phyloP scores from a whole-genome alignment of 2,329 filamentous ascomycete species.

The Alternaria sp. region DNA sequence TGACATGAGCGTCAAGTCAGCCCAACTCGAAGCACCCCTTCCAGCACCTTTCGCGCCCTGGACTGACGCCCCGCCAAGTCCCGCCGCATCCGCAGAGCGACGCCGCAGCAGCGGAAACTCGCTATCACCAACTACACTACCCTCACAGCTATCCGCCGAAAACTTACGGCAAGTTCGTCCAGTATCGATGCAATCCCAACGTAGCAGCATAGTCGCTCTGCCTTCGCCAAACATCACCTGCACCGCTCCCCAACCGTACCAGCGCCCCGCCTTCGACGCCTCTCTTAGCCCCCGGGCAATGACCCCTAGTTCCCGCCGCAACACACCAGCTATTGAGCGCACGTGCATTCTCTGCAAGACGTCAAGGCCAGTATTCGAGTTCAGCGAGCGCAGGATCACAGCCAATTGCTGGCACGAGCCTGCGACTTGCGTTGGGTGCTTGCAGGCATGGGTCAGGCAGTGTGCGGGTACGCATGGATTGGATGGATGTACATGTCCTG shows the following conservation, averaged over 20 bases:
- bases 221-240: slow-evolving; percentile 6
- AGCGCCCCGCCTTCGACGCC: not conserved
- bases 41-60: slow-evolving; percentile 33
- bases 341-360: slow-evolving; percentile 40
- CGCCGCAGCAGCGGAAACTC: slow-evolving; percentile 21
- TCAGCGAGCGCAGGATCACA: slow-evolving; percentile 30
- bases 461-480: slow-evolving; percentile 25
- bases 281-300: slow-evolving; percentile 10
- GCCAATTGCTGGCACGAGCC: slow-evolving; percentile 37
- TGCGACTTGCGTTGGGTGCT: slow-evolving; percentile 34
- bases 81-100: slow-evolving; percentile 19
- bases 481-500: slow-evolving; percentile 34
- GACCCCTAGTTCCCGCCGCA: slow-evolving; percentile 16
- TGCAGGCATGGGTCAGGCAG: slow-evolving; percentile 33
- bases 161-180: slow-evolving; percentile 18
- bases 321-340: slow-evolving; percentile 24
- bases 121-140: slow-evolving; percentile 12
- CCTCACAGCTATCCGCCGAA: slow-evolving; percentile 12
- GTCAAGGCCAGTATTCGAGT: slow-evolving; percentile 23
- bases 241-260: slow-evolving; percentile 10
- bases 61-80: slow-evolving; percentile 28
- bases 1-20: slow-evolving; percentile 9
- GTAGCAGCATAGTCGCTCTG: not conserved
- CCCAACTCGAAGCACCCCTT: slow-evolving; percentile 15
- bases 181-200: slow-evolving; percentile 23